A percentile compares a stretch with the other conserved stretches of the same genome.
Conservation (phyloP, 2,329 filamentous ascomycete genomes). For the Pseudocercospora pini-densiflorae region DNA sequence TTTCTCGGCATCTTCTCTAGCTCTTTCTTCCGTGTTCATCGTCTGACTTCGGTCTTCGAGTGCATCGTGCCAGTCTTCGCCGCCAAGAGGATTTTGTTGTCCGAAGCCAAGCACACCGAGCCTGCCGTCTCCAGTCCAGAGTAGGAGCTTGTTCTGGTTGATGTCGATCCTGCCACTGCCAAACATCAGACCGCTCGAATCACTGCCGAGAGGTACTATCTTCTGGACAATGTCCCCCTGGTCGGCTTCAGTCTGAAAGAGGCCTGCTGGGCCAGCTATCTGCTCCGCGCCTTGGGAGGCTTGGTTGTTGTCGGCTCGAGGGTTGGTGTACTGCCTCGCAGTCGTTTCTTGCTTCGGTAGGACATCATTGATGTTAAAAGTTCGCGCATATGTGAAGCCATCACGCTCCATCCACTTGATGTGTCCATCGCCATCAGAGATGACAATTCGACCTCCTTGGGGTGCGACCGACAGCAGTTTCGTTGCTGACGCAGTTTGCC, state of each 20-base stretch:
- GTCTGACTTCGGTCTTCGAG: slow-evolving; percentile 44
- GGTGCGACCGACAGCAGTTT: slow-evolving; percentile 81
- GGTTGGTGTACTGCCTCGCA: neutral
- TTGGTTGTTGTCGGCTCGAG: neutral
- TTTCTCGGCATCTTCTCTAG: slow-evolving; percentile 60
- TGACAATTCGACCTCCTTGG: slow-evolving; percentile 81
- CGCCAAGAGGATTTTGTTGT: slow-evolving; percentile 39
- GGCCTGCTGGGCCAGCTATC: slow-evolving; percentile 28
- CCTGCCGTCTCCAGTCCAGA: slow-evolving; percentile 84
- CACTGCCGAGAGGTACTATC: slow-evolving; percentile 61
- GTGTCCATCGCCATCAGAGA: slow-evolving; percentile 81
- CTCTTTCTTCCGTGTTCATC: slow-evolving; percentile 51
- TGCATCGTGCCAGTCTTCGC: slow-evolving; percentile 41
- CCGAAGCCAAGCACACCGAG: slow-evolving; percentile 69
- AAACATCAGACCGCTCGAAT: neutral
- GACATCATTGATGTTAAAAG: slow-evolving; percentile 61
- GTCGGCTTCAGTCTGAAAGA: slow-evolving; percentile 32
- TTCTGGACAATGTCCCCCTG: slow-evolving; percentile 78
- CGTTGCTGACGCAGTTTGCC: slow-evolving; percentile 78
- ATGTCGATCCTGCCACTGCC: slow-evolving; percentile 31
- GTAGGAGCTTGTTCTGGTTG: slow-evolving; percentile 67
- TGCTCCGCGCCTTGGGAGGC: slow-evolving; percentile 13
- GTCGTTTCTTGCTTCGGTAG: slow-evolving; percentile 3
- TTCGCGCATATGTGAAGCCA: slow-evolving; percentile 61
- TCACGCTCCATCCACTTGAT: slow-evolving; percentile 93